Percentiles rank a stretch among this genome's conserved stretches.
Conservation (phyloP, 441 rosid genomes). For the Pelargonium australe region DNA sequence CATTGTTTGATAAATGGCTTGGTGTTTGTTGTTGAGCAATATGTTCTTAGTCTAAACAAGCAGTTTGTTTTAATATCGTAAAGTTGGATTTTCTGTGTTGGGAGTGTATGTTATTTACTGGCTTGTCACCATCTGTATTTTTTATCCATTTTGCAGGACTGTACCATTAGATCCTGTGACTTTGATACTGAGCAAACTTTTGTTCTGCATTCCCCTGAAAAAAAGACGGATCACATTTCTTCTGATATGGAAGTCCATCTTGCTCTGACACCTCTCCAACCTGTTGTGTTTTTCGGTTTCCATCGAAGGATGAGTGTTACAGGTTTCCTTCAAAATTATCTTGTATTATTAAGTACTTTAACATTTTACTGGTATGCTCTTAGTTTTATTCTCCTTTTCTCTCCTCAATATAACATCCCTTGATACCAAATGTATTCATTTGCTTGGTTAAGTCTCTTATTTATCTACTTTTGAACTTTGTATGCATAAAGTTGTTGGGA, state of each 20-base stretch:
- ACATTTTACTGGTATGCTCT: neutral
- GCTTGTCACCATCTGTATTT: neutral
- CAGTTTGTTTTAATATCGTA: neutral
- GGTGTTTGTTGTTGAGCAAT: neutral
- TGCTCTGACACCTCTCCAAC: slow-evolving; percentile 93
- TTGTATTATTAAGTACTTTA: neutral
- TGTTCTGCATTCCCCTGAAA: slow-evolving; percentile 95
- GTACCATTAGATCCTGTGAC: slow-evolving; percentile 94
- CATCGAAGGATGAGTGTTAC: slow-evolving; percentile 94
- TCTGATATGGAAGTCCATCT: slow-evolving; percentile 83
- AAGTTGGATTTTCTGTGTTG: neutral
- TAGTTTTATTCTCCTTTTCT: neutral
- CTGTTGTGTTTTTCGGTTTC: slow-evolving; percentile 96
- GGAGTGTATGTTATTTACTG: neutral
- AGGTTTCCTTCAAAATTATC: slow-evolving; percentile 37
- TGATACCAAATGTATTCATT: neutral
- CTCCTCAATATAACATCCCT: neutral
- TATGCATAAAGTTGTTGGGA: slow-evolving; percentile 80
- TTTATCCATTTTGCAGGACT: slow-evolving; percentile 49
- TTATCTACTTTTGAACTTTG: slow-evolving; percentile 21
- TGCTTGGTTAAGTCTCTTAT: slow-evolving; percentile 11
- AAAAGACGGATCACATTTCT: slow-evolving; percentile 71
- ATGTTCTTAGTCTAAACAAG: neutral
- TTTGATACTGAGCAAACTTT: slow-evolving; percentile 92
- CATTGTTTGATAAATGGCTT: too few relatives aligned